Conservation (phyloP, 139 green algal genomes). For the Chlamydomonas incerta region DNA sequence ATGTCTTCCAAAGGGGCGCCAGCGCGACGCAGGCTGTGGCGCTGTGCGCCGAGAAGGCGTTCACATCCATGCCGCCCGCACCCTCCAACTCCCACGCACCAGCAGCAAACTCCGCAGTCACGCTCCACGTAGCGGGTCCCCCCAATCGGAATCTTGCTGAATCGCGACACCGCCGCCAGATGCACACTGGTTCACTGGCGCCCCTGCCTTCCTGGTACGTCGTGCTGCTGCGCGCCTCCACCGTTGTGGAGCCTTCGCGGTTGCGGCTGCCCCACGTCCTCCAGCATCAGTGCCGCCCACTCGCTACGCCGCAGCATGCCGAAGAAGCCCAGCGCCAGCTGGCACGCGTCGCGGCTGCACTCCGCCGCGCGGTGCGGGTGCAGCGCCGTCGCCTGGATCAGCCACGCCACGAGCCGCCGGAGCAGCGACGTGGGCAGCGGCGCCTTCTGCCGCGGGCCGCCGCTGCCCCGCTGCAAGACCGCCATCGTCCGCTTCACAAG, state of each 20-base stretch:
- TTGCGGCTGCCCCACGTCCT: not conserved
- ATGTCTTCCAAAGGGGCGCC: too few species aligned
- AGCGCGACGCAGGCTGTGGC: too few species aligned
- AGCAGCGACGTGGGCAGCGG: not conserved
- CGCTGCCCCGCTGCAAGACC: not conserved
- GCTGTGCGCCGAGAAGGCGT: too few species aligned
- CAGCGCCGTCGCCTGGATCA: not conserved
- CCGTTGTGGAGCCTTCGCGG: not conserved
- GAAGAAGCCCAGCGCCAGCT: constrained; percentile 6
- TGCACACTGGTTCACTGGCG: not conserved
- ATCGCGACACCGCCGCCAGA: too few species aligned
- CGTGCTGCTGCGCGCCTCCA: not conserved
- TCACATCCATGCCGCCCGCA: too few species aligned
- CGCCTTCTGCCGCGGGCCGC: not conserved
- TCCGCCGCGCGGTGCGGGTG: not conserved
- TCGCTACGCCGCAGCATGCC: constrained; percentile 9
- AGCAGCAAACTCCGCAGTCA: too few species aligned
- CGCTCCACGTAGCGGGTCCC: too few species aligned
- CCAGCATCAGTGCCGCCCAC: not conserved
- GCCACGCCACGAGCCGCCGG: not conserved
- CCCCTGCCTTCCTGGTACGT: not conserved
- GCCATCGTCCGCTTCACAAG: not conserved
- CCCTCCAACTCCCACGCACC: too few species aligned
- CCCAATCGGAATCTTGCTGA: too few species aligned
- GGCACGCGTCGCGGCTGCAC: not conserved